Evolutionary conservation across 768 basidiomycete species (phyloP).

Genomic region (Agrocybe chaxingu): DNA sequence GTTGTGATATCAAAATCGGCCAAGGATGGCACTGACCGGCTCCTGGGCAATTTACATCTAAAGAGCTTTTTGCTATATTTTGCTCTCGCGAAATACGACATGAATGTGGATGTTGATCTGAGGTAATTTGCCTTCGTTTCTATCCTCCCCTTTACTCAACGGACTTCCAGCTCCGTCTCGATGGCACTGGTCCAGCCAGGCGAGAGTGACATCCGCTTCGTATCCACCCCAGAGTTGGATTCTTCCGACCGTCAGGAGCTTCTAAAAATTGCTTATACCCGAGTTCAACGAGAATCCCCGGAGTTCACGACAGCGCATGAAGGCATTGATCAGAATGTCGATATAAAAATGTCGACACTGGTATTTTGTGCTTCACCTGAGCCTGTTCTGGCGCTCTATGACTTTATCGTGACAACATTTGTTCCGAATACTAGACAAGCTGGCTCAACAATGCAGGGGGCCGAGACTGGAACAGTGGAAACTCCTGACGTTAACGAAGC

Average conservation of each 20-base stretch:
- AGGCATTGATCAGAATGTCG: constrained; percentile 84
- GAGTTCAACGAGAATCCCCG: constrained; percentile 81
- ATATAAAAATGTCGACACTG: constrained; percentile 86
- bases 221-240: constrained; percentile 51
- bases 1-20: constrained; percentile 75
- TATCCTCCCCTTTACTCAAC: constrained; percentile 5
- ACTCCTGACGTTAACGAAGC: background rate
- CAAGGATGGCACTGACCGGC: constrained; percentile 59
- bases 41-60: constrained; percentile 75
- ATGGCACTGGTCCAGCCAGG: constrained; percentile 68
- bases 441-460: background rate
- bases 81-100: constrained; percentile 75
- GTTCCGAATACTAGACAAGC: constrained; percentile 32
- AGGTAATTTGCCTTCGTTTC: constrained; percentile 39
- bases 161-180: constrained; percentile 56
- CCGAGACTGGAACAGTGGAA: background rate
- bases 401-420: constrained; percentile 98
- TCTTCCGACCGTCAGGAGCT: constrained; percentile 45
- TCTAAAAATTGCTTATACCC: constrained; percentile 72
- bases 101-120: constrained; percentile 82
- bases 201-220: constrained; percentile 53
- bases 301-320: constrained; percentile 79
- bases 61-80: constrained; percentile 77
- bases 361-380: constrained; percentile 86
- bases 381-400: constrained; percentile 87